Evolutionary conservation across 1,139 yeast species (phyloP).

Genomic region (Wickerhamomyces sp.): DNA sequence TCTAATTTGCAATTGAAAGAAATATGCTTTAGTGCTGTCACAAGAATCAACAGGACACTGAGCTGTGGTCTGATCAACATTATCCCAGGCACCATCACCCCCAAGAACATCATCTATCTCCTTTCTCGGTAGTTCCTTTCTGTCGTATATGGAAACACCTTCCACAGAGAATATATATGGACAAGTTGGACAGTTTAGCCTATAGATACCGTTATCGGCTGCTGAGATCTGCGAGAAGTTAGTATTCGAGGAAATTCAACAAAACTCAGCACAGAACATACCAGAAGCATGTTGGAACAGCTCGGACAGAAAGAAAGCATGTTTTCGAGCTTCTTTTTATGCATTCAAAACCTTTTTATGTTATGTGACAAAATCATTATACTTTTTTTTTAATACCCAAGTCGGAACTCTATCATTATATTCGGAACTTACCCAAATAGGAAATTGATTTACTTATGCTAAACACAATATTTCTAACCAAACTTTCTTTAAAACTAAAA

Average conservation of each 20-base stretch:
- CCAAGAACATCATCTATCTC: conserved; percentile 96
- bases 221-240: conserved; percentile 27
- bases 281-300: conserved; percentile 84
- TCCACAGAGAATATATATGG: conserved; percentile 89
- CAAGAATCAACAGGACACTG: conserved; percentile 89
- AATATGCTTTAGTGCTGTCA: conserved; percentile 89
- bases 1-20: conserved; percentile 93
- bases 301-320: conserved; percentile 95
- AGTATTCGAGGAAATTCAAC: conserved; percentile 3
- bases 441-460: no score
- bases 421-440: neutral
- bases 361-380: neutral
- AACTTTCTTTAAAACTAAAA: no score
- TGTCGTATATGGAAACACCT: conserved; percentile 79
- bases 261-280: conserved; percentile 21
- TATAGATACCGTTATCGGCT: conserved; percentile 33
- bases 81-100: conserved; percentile 98
- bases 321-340: neutral
- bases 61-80: conserved; percentile 84
- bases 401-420: neutral
- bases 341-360: neutral
- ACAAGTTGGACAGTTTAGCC: conserved; percentile 82
- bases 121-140: conserved; percentile 78
- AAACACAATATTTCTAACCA: no score
- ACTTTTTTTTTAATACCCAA: neutral